A percentile compares a stretch with the other conserved stretches of the same genome.
Conservation (phyloP, 306 rosid species). For the Rosa lucieae region DNA sequence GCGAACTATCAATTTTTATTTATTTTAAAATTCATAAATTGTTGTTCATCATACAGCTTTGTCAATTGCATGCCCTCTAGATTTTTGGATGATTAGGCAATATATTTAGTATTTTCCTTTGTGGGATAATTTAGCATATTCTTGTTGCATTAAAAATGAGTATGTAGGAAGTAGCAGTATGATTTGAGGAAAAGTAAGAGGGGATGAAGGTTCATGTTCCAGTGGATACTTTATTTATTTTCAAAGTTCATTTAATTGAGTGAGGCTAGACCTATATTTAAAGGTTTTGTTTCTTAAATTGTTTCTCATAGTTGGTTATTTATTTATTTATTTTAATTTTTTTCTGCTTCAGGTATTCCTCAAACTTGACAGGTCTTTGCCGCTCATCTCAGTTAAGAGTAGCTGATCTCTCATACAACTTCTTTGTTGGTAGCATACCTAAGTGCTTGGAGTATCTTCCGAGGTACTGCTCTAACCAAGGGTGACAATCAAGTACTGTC, state of each 20-base stretch:
- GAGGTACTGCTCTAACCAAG: conserved; percentile 45
- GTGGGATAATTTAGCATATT: background rate
- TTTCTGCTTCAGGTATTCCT: conserved; percentile 60
- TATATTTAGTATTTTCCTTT: background rate
- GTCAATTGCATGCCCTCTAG: background rate
- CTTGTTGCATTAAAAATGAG: background rate
- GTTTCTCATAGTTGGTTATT: conserved; percentile 19
- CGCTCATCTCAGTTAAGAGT: conserved; percentile 58
- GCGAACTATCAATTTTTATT: background rate
- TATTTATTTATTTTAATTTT: background rate
- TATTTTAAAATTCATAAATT: background rate
- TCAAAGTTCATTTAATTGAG: conserved; percentile 9
- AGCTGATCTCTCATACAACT: conserved; percentile 89
- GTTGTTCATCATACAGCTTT: background rate
- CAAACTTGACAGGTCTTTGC: conserved; percentile 67
- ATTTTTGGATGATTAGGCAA: background rate
- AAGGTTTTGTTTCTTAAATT: conserved; percentile 22
- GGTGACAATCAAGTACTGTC: background rate
- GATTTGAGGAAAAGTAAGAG: background rate
- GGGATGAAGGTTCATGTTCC: background rate
- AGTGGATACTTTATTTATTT: background rate
- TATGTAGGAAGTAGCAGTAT: background rate
- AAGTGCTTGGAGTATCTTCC: conserved; percentile 86
- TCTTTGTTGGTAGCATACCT: conserved; percentile 82
- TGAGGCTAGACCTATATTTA: conserved; percentile 1